These are phyloP conservation scores for Picochlorum sp. DNA, from an alignment of 139 green algal species.

Conservation along the genomic window DNA sequence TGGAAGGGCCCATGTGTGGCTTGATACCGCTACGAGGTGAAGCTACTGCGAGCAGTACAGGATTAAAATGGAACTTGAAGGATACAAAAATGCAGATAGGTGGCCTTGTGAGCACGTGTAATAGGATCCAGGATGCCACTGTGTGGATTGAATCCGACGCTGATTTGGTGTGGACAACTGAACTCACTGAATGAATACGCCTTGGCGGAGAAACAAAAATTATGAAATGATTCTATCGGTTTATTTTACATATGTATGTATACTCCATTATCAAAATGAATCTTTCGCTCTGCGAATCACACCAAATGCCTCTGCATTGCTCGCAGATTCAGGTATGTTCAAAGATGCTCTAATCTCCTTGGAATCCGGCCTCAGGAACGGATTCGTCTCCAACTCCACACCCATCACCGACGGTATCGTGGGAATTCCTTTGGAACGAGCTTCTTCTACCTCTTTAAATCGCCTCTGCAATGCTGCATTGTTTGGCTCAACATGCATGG, in stretches of 20 bases:
- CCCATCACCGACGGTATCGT: slow-evolving; percentile 69
- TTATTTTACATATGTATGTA: background rate
- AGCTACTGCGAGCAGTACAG: slow-evolving; percentile 36
- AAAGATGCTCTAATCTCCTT: slow-evolving; percentile 45
- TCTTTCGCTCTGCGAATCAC: slow-evolving; percentile 70
- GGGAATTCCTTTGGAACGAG: slow-evolving; percentile 35
- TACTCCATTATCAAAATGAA: slow-evolving; percentile 40
- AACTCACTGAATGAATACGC: slow-evolving; percentile 13
- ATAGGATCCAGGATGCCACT: slow-evolving; percentile 45
- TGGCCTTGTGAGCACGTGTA: slow-evolving; percentile 69
- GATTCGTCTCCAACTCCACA: slow-evolving; percentile 81
- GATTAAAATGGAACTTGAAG: slow-evolving; percentile 79
- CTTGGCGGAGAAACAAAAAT: background rate
- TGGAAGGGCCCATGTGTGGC: slow-evolving; percentile 76
- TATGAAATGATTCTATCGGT: no score
- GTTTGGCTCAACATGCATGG: slow-evolving; percentile 48
- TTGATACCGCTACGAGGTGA: slow-evolving; percentile 65
- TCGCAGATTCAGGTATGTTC: slow-evolving; percentile 26
- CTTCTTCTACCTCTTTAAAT: slow-evolving; percentile 44
- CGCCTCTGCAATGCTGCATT: slow-evolving; percentile 52
- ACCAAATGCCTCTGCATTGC: slow-evolving; percentile 57
- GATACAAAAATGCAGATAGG: slow-evolving; percentile 46
- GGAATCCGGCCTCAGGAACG: slow-evolving; percentile 68
- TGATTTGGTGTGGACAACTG: slow-evolving; percentile 65
- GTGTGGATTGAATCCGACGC: slow-evolving; percentile 50